phyloP scores from a whole-genome alignment of 2,329 filamentous ascomycete genomes.

The Claviceps paspali region DNA sequence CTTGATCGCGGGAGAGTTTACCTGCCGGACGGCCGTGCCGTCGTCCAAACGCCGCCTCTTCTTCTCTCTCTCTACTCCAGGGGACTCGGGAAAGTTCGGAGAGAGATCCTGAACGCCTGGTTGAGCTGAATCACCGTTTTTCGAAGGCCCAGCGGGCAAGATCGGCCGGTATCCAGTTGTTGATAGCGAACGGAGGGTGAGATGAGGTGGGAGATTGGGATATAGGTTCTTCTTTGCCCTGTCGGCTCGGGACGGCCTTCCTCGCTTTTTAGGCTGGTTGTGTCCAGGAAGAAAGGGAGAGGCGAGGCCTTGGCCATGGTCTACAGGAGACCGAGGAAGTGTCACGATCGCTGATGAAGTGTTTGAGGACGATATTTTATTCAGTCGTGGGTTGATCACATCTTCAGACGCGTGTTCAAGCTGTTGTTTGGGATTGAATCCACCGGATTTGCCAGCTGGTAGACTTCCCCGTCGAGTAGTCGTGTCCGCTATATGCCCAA shows the following conservation, averaged over 20 bases:
- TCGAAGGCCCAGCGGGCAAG: slow-evolving; percentile 6
- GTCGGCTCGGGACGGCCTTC: slow-evolving; percentile 29
- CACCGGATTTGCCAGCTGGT: slow-evolving; percentile 18
- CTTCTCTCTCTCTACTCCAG: background rate
- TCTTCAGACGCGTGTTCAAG: background rate
- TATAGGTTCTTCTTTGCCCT: slow-evolving; percentile 19
- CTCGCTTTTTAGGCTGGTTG: slow-evolving; percentile 24
- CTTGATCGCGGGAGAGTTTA: background rate
- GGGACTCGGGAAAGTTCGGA: background rate
- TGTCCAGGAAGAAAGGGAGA: background rate
- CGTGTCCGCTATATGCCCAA: slow-evolving; percentile 21
- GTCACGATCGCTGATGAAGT: slow-evolving; percentile 6
- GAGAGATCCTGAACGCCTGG: background rate
- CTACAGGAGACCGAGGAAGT: slow-evolving; percentile 12
- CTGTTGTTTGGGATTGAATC: slow-evolving; percentile 9
- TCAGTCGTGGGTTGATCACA: background rate
- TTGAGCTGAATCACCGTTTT: background rate
- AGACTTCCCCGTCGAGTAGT: slow-evolving; percentile 20
- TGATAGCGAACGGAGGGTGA: slow-evolving; percentile 16
- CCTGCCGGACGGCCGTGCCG: background rate
- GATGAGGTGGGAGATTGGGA: slow-evolving; percentile 18
- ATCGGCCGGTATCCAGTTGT: slow-evolving; percentile 5
- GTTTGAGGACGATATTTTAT: slow-evolving; percentile 1
- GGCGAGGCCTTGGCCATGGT: background rate
- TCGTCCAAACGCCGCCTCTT: slow-evolving; percentile 3